These are phyloP conservation scores for Hypoxylon sp. DNA, from an alignment of 2,329 filamentous ascomycete species.

Conservation along the genomic window DNA sequence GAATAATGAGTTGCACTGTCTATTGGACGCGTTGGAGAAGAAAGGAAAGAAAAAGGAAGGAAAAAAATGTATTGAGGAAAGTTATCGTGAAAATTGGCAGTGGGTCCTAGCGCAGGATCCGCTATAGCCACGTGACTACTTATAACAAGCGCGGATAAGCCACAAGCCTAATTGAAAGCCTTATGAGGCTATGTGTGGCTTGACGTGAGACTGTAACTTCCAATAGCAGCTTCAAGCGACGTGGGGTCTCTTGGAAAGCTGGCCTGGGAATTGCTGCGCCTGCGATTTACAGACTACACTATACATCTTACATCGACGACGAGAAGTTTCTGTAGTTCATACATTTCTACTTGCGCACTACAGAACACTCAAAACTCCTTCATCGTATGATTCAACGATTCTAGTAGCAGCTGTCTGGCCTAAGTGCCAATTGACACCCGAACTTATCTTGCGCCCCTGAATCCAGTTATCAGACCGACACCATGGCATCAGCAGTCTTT, in stretches of 20 bases:
- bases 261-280: constrained; percentile 35
- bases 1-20: constrained; percentile 87
- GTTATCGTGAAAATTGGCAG: constrained; percentile 43
- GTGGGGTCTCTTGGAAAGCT: constrained; percentile 41
- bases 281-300: constrained; percentile 33
- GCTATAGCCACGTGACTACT: constrained; percentile 44
- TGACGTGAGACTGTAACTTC: constrained; percentile 16
- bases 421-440: constrained; percentile 52
- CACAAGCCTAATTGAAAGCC: constrained; percentile 2
- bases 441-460: constrained; percentile 49
- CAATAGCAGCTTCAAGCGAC: constrained; percentile 24
- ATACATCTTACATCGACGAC: constrained; percentile 30
- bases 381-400: constrained; percentile 42
- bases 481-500: constrained; percentile 97
- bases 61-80: constrained; percentile 31
- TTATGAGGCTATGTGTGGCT: constrained; percentile 39
- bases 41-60: constrained; percentile 58
- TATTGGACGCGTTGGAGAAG: constrained; percentile 78
- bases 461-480: constrained; percentile 52
- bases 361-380: constrained; percentile 28
- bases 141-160: neutral
- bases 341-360: constrained; percentile 22
- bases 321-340: constrained; percentile 22
- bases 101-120: constrained; percentile 35
- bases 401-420: constrained; percentile 46